A percentile compares a stretch with the other conserved stretches of the same genome.
These are phyloP conservation scores for Artemisia tridentata DNA, from an alignment of 129 eudicot genomes.

Conservation along the genomic window DNA sequence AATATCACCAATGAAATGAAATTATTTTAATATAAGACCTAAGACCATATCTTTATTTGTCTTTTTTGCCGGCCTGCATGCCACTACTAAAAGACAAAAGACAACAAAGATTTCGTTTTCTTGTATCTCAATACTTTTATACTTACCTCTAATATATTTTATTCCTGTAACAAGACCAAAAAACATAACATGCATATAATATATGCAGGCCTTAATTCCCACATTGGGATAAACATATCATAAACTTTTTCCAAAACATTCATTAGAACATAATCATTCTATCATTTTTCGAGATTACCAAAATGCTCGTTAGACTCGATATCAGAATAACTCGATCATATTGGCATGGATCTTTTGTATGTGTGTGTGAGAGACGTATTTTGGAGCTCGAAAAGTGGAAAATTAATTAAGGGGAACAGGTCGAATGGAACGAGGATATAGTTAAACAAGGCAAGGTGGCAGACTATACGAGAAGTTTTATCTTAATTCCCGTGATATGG, in stretches of 20 bases:
- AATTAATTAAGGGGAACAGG: conserved; percentile 17
- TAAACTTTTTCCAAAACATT: conserved; percentile 17
- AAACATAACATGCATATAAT: conserved; percentile 29
- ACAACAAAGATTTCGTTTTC: conserved; percentile 22
- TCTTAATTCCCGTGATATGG: conserved; percentile 36
- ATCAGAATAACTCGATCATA: neutral
- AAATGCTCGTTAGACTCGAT: neutral
- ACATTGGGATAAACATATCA: conserved; percentile 17
- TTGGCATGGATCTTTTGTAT: neutral
- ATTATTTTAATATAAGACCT: neutral
- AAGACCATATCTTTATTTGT: conserved; percentile 29
- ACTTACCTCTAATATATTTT: neutral
- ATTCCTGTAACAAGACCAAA: conserved; percentile 1
- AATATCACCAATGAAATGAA: neutral
- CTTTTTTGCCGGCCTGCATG: conserved; percentile 33
- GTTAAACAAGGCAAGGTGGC: conserved; percentile 36
- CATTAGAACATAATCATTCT: neutral
- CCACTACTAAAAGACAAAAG: conserved; percentile 36
- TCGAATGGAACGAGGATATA: conserved; percentile 25
- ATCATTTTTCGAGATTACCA: conserved; percentile 24
- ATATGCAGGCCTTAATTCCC: conserved; percentile 30
- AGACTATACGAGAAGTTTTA: conserved; percentile 36
- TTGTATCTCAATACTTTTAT: conserved; percentile 1
- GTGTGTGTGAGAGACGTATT: neutral
- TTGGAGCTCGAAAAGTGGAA: conserved; percentile 35